These are phyloP conservation scores for California macrophylla DNA, from an alignment of 441 rosid species.

Conservation along the genomic window DNA sequence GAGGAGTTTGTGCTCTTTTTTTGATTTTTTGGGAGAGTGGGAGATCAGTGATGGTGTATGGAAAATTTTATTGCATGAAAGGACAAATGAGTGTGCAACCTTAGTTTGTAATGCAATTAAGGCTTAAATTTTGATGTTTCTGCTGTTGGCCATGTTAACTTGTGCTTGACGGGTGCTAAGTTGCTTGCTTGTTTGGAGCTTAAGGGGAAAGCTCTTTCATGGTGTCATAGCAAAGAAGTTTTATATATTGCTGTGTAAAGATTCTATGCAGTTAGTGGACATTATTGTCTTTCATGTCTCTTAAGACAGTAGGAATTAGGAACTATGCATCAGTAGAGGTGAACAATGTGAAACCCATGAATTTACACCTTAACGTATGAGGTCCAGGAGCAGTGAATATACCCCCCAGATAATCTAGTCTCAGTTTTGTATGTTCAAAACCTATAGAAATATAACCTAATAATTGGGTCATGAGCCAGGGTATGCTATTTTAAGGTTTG, in stretches of 20 bases:
- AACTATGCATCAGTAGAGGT: neutral
- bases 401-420: no score
- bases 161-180: neutral
- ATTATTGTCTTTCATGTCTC: neutral
- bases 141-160: neutral
- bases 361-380: neutral
- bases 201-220: neutral
- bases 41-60: neutral
- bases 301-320: neutral
- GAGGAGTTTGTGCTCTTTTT: neutral
- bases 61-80: neutral
- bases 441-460: neutral
- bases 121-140: neutral
- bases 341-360: neutral
- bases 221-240: neutral
- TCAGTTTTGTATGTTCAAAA: neutral
- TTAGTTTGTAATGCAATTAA: neutral
- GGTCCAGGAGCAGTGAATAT: neutral
- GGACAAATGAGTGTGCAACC: neutral
- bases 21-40: neutral
- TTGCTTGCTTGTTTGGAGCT: neutral
- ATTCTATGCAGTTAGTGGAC: neutral
- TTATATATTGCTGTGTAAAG: neutral
- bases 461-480: neutral
- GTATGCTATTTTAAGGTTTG: neutral